These are phyloP conservation scores for Singerocomus rubriflavus DNA, from an alignment of 1,284 basidiomycete genomes.

Conservation along the genomic window DNA sequence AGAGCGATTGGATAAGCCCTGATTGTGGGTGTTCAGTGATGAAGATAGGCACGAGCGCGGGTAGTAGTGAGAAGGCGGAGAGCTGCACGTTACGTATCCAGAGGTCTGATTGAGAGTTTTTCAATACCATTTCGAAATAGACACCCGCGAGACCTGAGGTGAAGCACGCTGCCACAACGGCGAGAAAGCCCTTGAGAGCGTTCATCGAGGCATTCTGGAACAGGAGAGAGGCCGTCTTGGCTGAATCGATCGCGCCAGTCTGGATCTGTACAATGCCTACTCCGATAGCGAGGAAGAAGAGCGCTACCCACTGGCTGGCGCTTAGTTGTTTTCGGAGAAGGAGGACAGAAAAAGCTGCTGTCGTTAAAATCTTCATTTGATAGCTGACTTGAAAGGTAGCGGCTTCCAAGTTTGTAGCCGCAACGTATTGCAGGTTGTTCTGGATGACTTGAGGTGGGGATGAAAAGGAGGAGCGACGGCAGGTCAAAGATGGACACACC, in stretches of 20 bases:
- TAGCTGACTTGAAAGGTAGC: constrained; percentile 92
- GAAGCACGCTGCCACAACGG: constrained; percentile 72
- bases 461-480: background rate
- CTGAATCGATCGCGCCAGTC: constrained; percentile 46
- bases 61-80: constrained; percentile 72
- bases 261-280: constrained; percentile 93
- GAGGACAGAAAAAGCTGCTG: constrained; percentile 87
- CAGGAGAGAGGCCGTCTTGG: constrained; percentile 32
- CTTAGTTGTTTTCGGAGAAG: constrained; percentile 69
- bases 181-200: constrained; percentile 61
- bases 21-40: constrained; percentile 43
- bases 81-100: constrained; percentile 82
- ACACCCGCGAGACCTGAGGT: constrained; percentile 81
- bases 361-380: constrained; percentile 96
- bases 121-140: constrained; percentile 83
- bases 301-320: constrained; percentile 81
- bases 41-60: constrained; percentile 70
- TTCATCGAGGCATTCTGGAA: constrained; percentile 58
- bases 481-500: constrained; percentile 47
- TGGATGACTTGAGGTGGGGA: constrained; percentile 63
- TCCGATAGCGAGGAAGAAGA: constrained; percentile 82
- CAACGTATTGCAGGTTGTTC: constrained; percentile 94
- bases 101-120: constrained; percentile 64
- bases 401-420: constrained; percentile 86
- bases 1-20: constrained; percentile 49